These are phyloP conservation scores for Daldinia decipiens DNA, from an alignment of 495 filamentous ascomycete genomes.

Conservation along the genomic window DNA sequence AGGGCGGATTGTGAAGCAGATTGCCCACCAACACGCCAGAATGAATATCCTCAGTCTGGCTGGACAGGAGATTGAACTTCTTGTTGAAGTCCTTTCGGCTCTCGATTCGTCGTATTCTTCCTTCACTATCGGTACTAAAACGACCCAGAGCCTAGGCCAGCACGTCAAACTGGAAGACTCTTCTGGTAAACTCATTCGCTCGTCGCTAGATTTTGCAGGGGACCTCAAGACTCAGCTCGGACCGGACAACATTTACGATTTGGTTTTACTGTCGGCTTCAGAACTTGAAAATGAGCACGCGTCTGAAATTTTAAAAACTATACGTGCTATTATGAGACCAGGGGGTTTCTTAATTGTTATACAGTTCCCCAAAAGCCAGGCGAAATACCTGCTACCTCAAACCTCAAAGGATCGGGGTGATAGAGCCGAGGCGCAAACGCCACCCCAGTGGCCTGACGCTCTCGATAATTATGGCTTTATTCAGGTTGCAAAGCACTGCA, in stretches of 20 bases:
- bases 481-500: constrained; percentile 35
- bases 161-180: constrained; percentile 33
- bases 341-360: constrained; percentile 57
- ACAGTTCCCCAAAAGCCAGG: constrained; percentile 30
- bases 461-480: constrained; percentile 52
- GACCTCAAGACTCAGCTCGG: constrained; percentile 31
- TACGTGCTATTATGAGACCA: constrained; percentile 51
- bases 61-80: constrained; percentile 44
- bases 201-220: constrained; percentile 43
- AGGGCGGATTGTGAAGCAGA: constrained; percentile 52
- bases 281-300: constrained; percentile 39
- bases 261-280: constrained; percentile 52
- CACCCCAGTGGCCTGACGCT: constrained; percentile 49
- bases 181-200: constrained; percentile 1
- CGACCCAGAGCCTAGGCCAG: constrained; percentile 31
- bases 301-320: constrained; percentile 23
- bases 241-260: constrained; percentile 42
- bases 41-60: constrained; percentile 56
- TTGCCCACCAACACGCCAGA: constrained; percentile 54
- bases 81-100: constrained; percentile 47
- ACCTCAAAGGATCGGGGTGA: constrained; percentile 5
- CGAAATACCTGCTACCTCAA: constrained; percentile 35
- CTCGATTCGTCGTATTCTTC: constrained; percentile 50
- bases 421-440: constrained; percentile 19
- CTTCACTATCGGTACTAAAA: constrained; percentile 41